phyloP scores from a whole-genome alignment of 2,329 filamentous ascomycete species.

The Penicillium thymicola region DNA sequence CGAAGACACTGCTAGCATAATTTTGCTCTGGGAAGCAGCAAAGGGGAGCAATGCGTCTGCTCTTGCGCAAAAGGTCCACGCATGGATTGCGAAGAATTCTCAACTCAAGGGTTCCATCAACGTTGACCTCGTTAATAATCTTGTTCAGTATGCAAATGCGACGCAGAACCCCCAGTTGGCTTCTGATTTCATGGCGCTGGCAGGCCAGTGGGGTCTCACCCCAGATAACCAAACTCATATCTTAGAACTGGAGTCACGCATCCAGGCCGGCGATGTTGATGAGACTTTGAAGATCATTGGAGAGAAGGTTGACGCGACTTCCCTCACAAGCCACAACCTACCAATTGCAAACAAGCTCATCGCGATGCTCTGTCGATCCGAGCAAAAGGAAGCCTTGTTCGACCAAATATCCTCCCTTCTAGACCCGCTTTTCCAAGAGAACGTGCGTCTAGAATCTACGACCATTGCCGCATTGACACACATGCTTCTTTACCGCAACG shows the following conservation, averaged over 20 bases:
- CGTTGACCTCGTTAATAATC: conserved; percentile 69
- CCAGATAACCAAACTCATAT: conserved; percentile 69
- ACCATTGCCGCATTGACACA: conserved; percentile 72
- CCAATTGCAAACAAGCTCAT: conserved; percentile 69
- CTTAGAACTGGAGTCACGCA: conserved; percentile 70
- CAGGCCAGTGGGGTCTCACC: conserved; percentile 60
- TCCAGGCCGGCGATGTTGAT: conserved; percentile 69
- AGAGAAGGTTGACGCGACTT: conserved; percentile 49
- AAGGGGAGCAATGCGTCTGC: conserved; percentile 69
- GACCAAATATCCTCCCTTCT: conserved; percentile 70
- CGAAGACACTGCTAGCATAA: conserved; percentile 65
- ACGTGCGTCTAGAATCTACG: conserved; percentile 66
- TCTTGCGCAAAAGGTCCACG: conserved; percentile 67
- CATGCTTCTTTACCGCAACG: conserved; percentile 70
- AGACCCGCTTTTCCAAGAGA: conserved; percentile 67
- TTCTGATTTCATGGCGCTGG: conserved; percentile 68
- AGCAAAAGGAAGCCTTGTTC: conserved; percentile 57
- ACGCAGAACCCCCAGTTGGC: conserved; percentile 67
- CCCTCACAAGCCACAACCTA: conserved; percentile 57
- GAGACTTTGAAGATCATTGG: conserved; percentile 58
- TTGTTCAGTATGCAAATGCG: conserved; percentile 71
- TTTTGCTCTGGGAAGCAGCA: conserved; percentile 72
- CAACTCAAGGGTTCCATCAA: conserved; percentile 54
- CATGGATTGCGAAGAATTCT: conserved; percentile 55
- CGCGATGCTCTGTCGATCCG: conserved; percentile 60